Conservation (phyloP, 768 basidiomycete species). For the Tubosaeta brunneosetosa region DNA sequence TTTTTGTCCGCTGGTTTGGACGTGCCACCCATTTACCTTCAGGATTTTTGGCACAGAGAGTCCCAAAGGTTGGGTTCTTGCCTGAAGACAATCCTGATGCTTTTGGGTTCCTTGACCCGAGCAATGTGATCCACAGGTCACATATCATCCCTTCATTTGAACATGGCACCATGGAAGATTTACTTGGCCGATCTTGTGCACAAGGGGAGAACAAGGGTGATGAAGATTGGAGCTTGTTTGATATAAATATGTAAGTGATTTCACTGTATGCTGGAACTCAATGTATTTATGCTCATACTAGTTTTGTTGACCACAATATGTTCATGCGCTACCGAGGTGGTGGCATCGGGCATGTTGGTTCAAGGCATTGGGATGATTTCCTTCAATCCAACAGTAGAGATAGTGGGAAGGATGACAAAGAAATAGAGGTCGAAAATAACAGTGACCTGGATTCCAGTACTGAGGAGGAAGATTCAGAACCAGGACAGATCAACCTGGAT, state of each 20-base stretch:
- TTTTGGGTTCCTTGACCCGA: background rate
- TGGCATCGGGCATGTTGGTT: slow-evolving; percentile 25
- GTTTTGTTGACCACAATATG: slow-evolving; percentile 1
- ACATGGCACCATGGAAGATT: background rate
- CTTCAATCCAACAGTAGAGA: background rate
- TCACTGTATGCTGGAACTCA: too few relatives aligned
- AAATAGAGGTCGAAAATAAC: too few relatives aligned
- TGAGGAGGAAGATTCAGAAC: too few relatives aligned
- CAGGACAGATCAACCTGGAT: too few relatives aligned
- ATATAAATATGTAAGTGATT: slow-evolving; percentile 30
- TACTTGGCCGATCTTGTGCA: background rate
- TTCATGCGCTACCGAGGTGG: slow-evolving; percentile 20
- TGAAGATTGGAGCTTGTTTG: slow-evolving; percentile 29
- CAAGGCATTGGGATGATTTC: slow-evolving; percentile 7
- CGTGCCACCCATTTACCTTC: background rate
- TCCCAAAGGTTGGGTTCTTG: background rate
- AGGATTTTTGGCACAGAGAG: background rate
- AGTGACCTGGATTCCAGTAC: too few relatives aligned
- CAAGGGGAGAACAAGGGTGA: background rate
- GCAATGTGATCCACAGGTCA: background rate
- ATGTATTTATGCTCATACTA: background rate
- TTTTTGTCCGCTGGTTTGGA: background rate
- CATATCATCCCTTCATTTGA: background rate
- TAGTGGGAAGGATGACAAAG: background rate
- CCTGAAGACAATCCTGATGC: background rate